phyloP scores from a whole-genome alignment of 805 yeast species.

The Wickerhamiella domercqiae region DNA sequence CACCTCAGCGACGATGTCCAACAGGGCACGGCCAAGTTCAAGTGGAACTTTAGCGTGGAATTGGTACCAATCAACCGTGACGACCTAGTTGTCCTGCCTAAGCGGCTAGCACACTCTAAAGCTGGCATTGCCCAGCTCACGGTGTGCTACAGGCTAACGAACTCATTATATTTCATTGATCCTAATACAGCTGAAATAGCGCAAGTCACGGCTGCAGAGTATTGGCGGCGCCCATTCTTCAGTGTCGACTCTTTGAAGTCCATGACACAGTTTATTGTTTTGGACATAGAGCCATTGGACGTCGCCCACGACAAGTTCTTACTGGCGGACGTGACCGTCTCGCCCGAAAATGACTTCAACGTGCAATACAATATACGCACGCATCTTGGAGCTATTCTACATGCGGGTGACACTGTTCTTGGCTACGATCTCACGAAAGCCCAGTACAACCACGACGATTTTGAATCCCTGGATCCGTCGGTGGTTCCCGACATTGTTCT shows the following conservation, averaged over 20 bases:
- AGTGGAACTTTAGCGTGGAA: constrained; percentile 85
- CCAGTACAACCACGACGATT: constrained; percentile 46
- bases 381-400: constrained; percentile 85
- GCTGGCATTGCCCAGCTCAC: constrained; percentile 75
- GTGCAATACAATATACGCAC: constrained; percentile 70
- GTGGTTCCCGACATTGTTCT: constrained; percentile 60
- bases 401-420: constrained; percentile 90
- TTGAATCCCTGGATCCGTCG: constrained; percentile 27
- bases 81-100: constrained; percentile 84
- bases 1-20: constrained; percentile 85
- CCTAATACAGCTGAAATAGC: constrained; percentile 65
- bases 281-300: constrained; percentile 91
- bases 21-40: constrained; percentile 72
- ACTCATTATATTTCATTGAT: constrained; percentile 74
- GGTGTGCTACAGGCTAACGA: constrained; percentile 70
- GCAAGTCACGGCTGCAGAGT: constrained; percentile 54
- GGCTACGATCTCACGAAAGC: constrained; percentile 80
- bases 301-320: constrained; percentile 59
- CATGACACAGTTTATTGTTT: constrained; percentile 70
- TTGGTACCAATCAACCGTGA: constrained; percentile 95
- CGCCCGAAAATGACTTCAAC: constrained; percentile 82
- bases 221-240: constrained; percentile 71
- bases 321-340: constrained; percentile 79
- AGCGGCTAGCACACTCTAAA: constrained; percentile 63
- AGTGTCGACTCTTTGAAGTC: constrained; percentile 56